Evolutionary conservation across 768 basidiomycete genomes (phyloP), one percentile per base, ranked within the genome.

Genomic region (Trametes coccinea): DNA sequence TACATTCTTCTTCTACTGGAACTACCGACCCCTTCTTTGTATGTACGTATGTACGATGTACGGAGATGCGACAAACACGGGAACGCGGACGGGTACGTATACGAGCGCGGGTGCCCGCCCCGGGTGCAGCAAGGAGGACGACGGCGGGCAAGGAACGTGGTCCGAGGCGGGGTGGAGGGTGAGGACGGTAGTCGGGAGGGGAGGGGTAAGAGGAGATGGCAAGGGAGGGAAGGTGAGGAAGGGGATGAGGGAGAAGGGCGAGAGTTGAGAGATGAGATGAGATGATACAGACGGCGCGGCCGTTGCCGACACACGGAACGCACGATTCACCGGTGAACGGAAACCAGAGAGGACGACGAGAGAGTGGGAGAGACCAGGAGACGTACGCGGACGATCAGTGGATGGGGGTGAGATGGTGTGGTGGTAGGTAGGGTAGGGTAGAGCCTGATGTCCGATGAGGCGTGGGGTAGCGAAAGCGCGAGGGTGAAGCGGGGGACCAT

Each of bases 1-100:
- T 63, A 62, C 56, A 64, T 61, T 62, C 57, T 65, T 64, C 62
- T 64, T 64, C 62, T 64, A 64, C 58, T 51, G 39, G 54, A 59
- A 45, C 56, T 54, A 56, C 55, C 43, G 46, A 53, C 54, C 50
- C 53, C 63, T 56, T 64, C 62, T 53, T 59, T 63, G 52, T 55
- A 55, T 62, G 51, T 53, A 47, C 51, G 59, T 60, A 60, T 59
- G 52, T 60, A 41, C 59, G 51, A 34, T 41, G 48, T 33, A 60
- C 58, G 62, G 34, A 48, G 44, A 56, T 60, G 57, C 57, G 30
- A 44, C 41, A 17, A 45, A 59, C 59, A 48, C 57, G 30, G 50
- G 49, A 39, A 41, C 34, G 31, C 51, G 47, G 53, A 37, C 16
- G 61, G n/a, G 47, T 47, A 37, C 10, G 61, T 13, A 16, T n/a